phyloP scores from a whole-genome alignment of 305 asterid genomes.

The Fraxinus velutina region DNA sequence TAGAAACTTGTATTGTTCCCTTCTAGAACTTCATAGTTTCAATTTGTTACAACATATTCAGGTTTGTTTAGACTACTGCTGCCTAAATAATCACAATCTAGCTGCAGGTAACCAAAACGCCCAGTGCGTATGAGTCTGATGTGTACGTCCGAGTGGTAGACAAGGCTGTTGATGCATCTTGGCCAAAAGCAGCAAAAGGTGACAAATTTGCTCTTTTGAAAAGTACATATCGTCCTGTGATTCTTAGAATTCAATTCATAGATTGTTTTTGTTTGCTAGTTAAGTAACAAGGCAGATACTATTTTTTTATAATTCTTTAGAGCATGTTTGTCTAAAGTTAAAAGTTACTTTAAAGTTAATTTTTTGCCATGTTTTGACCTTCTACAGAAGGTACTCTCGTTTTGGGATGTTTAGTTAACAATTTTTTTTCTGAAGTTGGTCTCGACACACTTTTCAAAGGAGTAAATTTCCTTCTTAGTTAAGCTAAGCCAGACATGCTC shows the following conservation, averaged over 20 bases:
- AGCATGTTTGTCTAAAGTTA: background rate
- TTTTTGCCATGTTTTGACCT: background rate
- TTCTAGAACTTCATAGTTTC: background rate
- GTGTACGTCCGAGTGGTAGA: constrained; percentile 40
- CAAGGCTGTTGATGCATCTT: constrained; percentile 42
- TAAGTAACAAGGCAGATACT: background rate
- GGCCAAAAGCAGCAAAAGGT: constrained; percentile 33
- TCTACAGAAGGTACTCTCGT: background rate
- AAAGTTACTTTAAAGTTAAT: background rate
- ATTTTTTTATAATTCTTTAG: background rate
- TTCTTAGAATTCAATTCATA: background rate
- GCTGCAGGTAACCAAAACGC: constrained; percentile 28
- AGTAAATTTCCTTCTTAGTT: background rate
- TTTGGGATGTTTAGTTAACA: background rate
- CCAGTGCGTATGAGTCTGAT: constrained; percentile 24
- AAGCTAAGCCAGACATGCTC: background rate
- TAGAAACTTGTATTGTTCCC: background rate
- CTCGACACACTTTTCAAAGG: background rate
- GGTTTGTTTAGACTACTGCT: background rate
- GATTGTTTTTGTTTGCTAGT: background rate
- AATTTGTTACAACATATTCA: background rate
- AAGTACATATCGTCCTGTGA: constrained; percentile 34
- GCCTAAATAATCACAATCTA: constrained; percentile 4
- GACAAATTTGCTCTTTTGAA: constrained; percentile 41
- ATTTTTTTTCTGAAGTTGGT: background rate